A percentile compares a stretch with the other conserved stretches of the same genome.
phyloP scores from a whole-genome alignment of 2,329 filamentous ascomycete genomes.

The Ascochyta fabae region DNA sequence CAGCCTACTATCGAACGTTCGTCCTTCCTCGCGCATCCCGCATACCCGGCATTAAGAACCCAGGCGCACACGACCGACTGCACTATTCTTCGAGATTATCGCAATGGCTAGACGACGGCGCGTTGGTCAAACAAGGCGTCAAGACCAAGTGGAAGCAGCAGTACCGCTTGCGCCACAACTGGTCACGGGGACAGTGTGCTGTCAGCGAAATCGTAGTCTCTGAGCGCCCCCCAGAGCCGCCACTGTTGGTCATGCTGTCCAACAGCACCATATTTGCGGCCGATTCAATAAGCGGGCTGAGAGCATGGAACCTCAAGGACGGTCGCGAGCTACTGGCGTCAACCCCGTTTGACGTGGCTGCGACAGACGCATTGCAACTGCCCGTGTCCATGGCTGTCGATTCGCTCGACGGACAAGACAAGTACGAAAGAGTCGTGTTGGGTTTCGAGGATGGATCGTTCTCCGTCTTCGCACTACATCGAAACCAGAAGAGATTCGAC shows the following conservation, averaged over 20 bases:
- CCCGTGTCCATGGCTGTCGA: slow-evolving; percentile 73
- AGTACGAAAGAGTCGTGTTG: slow-evolving; percentile 43
- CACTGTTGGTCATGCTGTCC: slow-evolving; percentile 76
- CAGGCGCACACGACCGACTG: slow-evolving; percentile 46
- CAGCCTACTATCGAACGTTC: slow-evolving; percentile 85
- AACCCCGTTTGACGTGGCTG: slow-evolving; percentile 30
- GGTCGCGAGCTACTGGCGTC: slow-evolving; percentile 65
- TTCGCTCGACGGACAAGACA: slow-evolving; percentile 34
- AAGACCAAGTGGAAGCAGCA: slow-evolving; percentile 83
- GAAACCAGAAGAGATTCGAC: slow-evolving; percentile 53
- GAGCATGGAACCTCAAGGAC: slow-evolving; percentile 76
- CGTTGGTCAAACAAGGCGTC: slow-evolving; percentile 58
- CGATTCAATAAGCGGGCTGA: slow-evolving; percentile 71
- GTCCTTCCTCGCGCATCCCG: slow-evolving; percentile 80
- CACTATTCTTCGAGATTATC: slow-evolving; percentile 63
- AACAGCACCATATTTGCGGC: slow-evolving; percentile 80
- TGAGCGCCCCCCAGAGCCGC: slow-evolving; percentile 60
- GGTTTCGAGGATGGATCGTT: slow-evolving; percentile 58
- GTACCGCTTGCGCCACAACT: slow-evolving; percentile 89
- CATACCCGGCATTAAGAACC: slow-evolving; percentile 69
- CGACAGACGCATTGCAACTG: slow-evolving; percentile 26
- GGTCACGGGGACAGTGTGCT: slow-evolving; percentile 81
- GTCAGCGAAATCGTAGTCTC: slow-evolving; percentile 77
- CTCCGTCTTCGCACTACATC: slow-evolving; percentile 69
- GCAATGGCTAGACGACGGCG: slow-evolving; percentile 67